These are phyloP conservation scores for Inga oerstediana DNA, from an alignment of 306 rosid genomes.

Conservation along the genomic window DNA sequence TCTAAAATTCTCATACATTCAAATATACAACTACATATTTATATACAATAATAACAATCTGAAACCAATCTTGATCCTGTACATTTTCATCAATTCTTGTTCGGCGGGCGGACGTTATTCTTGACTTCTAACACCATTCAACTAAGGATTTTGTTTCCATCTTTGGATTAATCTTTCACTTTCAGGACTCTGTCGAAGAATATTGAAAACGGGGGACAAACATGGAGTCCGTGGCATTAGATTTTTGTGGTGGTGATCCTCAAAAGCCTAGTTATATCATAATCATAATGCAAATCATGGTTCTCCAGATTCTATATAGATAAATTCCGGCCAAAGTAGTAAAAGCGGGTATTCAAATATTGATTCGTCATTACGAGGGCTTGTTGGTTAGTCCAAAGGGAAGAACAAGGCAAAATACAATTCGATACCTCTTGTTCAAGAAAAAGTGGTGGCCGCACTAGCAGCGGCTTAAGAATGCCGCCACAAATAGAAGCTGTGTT, in stretches of 20 bases:
- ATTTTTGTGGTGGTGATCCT: background rate
- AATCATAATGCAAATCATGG: slow-evolving; percentile 30
- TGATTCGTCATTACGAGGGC: too few species aligned
- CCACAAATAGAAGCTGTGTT: slow-evolving; percentile 41
- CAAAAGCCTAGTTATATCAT: slow-evolving; percentile 9
- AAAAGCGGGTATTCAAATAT: background rate
- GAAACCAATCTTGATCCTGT: too few species aligned
- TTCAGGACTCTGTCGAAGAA: background rate
- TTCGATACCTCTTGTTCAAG: slow-evolving; percentile 10
- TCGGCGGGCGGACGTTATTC: too few species aligned
- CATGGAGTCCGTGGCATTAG: slow-evolving; percentile 36
- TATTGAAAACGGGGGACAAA: background rate
- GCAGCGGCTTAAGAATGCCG: background rate
- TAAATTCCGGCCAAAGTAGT: slow-evolving; percentile 35
- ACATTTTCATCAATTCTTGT: too few species aligned
- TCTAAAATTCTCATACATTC: too few species aligned
- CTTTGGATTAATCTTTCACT: background rate
- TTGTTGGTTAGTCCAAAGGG: background rate
- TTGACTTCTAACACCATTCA: too few species aligned
- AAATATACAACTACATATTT: too few species aligned
- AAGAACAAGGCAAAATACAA: background rate
- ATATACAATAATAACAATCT: too few species aligned
- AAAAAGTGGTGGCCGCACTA: background rate
- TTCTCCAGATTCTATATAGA: slow-evolving; percentile 21
- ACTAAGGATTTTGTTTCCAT: background rate